These are phyloP conservation scores for Microdochium paspali DNA, from an alignment of 2,329 filamentous ascomycete genomes.

Conservation along the genomic window DNA sequence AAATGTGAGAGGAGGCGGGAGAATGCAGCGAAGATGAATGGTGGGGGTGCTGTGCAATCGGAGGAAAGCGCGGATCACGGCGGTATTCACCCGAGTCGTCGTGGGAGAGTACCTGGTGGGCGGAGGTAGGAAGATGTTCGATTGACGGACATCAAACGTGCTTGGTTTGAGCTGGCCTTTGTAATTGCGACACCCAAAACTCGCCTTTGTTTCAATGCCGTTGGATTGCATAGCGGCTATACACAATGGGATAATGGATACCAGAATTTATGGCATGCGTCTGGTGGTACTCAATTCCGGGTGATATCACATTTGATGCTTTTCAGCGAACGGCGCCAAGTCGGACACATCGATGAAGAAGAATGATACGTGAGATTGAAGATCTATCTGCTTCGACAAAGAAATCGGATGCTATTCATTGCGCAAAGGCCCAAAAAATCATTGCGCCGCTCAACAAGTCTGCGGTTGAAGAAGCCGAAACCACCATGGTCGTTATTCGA, in stretches of 20 bases:
- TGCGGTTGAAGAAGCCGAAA: neutral
- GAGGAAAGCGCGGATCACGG: slow-evolving; percentile 6
- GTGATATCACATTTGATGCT: neutral
- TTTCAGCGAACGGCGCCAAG: neutral
- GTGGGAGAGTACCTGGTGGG: slow-evolving; percentile 18
- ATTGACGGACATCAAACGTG: neutral
- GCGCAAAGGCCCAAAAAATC: neutral
- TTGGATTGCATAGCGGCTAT: too few species aligned
- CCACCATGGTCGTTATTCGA: neutral
- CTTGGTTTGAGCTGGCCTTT: too few species aligned
- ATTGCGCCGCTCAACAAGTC: neutral
- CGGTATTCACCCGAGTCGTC: slow-evolving; percentile 43
- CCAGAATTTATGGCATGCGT: too few species aligned
- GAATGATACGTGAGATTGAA: neutral
- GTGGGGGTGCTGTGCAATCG: slow-evolving; percentile 19
- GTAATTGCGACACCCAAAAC: too few species aligned
- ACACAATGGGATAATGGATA: too few species aligned
- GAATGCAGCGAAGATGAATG: slow-evolving; percentile 14
- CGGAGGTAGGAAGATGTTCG: neutral
- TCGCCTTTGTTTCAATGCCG: too few species aligned
- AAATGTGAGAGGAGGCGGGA: slow-evolving; percentile 25
- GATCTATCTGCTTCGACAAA: neutral
- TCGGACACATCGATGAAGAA: neutral
- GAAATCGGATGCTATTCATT: neutral
- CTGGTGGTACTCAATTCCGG: too few species aligned